phyloP scores from a whole-genome alignment of 2,329 filamentous ascomycete genomes.

The Trichoderma endophyticum region DNA sequence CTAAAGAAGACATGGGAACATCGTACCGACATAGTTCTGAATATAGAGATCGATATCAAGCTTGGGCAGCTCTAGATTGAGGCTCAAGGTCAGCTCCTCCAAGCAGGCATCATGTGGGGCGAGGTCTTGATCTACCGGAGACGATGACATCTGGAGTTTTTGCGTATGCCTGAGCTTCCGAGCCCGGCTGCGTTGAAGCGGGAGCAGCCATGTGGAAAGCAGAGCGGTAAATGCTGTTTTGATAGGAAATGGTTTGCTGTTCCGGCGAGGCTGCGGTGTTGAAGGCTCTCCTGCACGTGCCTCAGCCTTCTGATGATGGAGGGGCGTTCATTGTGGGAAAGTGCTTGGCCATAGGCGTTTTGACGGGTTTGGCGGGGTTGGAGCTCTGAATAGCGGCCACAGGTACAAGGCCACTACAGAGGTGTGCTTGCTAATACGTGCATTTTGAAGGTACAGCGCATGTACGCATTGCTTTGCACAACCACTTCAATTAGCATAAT shows the following conservation, averaged over 20 bases:
- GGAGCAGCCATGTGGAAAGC: slow-evolving; percentile 4
- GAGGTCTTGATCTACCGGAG: slow-evolving; percentile 28
- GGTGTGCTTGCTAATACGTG: not conserved
- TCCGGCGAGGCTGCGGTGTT: slow-evolving; percentile 15
- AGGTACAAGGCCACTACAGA: not conserved
- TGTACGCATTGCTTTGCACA: not conserved
- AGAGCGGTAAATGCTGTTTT: not conserved
- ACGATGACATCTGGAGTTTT: slow-evolving; percentile 40
- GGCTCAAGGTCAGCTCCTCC: slow-evolving; percentile 5
- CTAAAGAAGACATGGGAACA: not conserved
- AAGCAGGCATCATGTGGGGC: not conserved
- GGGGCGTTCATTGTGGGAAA: not conserved
- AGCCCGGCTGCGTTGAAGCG: slow-evolving; percentile 5
- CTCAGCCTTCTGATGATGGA: slow-evolving; percentile 18
- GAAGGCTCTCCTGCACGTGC: slow-evolving; percentile 13
- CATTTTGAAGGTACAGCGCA: not conserved
- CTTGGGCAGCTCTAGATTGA: slow-evolving; percentile 66
- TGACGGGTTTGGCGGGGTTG: slow-evolving; percentile 10
- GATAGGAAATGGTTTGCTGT: not conserved
- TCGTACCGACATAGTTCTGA: slow-evolving; percentile 76
- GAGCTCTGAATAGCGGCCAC: not conserved
- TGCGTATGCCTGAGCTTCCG: slow-evolving; percentile 8
- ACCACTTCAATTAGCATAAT: not conserved
- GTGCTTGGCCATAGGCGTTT: not conserved
- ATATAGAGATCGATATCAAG: slow-evolving; percentile 91